Evolutionary conservation across 202 grass and related monocot genomes (phyloP).

Genomic region (Setaria italica): DNA sequence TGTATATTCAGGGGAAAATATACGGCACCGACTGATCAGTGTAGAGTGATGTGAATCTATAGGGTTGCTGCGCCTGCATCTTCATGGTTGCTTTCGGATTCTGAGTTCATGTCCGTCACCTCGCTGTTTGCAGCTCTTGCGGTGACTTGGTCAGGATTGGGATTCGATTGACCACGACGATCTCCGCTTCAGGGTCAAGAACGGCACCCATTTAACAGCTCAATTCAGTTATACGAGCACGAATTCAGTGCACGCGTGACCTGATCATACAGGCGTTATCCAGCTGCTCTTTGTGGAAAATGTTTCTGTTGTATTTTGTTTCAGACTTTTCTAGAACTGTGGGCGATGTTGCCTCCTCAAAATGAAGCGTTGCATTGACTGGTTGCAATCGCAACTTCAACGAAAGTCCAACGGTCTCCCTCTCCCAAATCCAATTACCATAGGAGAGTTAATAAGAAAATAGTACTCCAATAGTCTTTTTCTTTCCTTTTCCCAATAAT

Average conservation of each 20-base stretch:
- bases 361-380: background rate
- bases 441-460: too few species aligned
- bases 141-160: constrained; percentile 38
- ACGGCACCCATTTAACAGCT: constrained; percentile 5
- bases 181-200: background rate
- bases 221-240: background rate
- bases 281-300: constrained; percentile 8
- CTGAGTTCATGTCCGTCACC: constrained; percentile 8
- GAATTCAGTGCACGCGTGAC: background rate
- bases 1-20: too few species aligned
- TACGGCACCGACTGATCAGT: background rate
- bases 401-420: background rate
- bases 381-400: background rate
- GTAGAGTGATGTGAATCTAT: background rate
- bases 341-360: background rate
- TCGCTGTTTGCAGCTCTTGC: background rate
- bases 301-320: background rate
- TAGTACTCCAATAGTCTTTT: too few species aligned
- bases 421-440: too few species aligned
- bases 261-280: background rate
- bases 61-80: background rate
- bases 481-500: too few species aligned
- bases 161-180: background rate
- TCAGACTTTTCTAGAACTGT: background rate
- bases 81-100: background rate